Conservation (phyloP, 805 yeast species). For the Ogataea nakhonphanomensis region DNA sequence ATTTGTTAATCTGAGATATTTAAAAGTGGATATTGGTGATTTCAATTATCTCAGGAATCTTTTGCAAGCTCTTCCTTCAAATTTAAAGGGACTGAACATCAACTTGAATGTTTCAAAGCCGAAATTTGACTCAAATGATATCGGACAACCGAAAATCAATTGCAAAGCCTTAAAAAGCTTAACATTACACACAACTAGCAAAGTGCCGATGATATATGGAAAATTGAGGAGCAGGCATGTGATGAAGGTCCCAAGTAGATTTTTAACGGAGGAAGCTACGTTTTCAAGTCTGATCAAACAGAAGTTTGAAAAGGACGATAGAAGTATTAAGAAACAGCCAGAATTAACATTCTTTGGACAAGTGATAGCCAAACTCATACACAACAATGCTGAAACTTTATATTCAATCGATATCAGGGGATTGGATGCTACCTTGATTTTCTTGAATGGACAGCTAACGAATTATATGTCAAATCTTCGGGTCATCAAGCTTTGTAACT, state of each 20-base stretch:
- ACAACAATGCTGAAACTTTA: constrained; percentile 12
- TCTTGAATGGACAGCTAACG: constrained; percentile 7
- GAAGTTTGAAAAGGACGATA: constrained; percentile 10
- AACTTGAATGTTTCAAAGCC: constrained; percentile 14
- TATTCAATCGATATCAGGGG: constrained; percentile 20
- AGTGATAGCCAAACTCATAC: constrained; percentile 16
- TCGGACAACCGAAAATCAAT: constrained; percentile 6
- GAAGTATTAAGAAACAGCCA: constrained; percentile 16
- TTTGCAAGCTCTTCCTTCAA: constrained; percentile 14
- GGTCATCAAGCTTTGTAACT: constrained; percentile 18
- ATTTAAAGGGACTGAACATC: constrained; percentile 17
- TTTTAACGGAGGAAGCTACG: constrained; percentile 10
- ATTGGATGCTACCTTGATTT: constrained; percentile 22
- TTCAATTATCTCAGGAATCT: constrained; percentile 5
- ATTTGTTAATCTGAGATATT: constrained; percentile 15
- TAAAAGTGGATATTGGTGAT: constrained; percentile 17
- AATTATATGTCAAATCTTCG: constrained; percentile 12
- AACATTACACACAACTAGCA: constrained; percentile 11
- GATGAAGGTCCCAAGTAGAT: constrained; percentile 13
- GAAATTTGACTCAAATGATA: constrained; percentile 7
- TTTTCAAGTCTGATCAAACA: constrained; percentile 14
- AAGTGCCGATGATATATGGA: constrained; percentile 16
- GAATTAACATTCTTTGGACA: constrained; percentile 14
- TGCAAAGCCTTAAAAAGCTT: constrained; percentile 10
- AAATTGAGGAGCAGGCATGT: constrained; percentile 16